Base-by-base conservation (phyloP, 306 rosid species). In the Mimosa pudica region DNA sequence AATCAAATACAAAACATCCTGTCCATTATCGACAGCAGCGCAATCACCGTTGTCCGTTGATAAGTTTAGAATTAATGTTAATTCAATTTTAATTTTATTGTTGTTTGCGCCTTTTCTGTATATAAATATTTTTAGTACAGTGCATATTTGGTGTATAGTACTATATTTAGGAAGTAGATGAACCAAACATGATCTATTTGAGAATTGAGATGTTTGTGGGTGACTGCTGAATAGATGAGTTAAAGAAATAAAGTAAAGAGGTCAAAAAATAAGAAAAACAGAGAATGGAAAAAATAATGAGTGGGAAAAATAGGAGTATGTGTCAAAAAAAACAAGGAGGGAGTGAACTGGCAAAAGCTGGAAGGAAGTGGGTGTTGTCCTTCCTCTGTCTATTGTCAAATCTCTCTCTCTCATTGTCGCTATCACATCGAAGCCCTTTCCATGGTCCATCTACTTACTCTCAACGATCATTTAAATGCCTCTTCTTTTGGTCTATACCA, bases 331-430 rank as follows among this genome's bases (percentile, higher is more conserved):
- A 24, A 24, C 30, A 3, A 60, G 65, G 36, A 0, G 16, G 36
- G 65, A 24, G 65, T 60, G 65, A 60, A 24, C 65, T 60, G 65
- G 65, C 65, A 60, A 60, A 60, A 60, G 65, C 65, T 60, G 65
- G 35, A 20, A 24, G 36, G 65, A 9, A 3, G 36, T 18, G 32
- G 63, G 33, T 5, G 36, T 0, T 2, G 65, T 18, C 65, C 65
- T 60, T 24, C 2, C 36, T 6, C 30, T 24, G 30, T 24, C 30
- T 24, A 24, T 24, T 24, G 10, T 24, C 30, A 0, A 60, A 60
- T 5, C 42, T 5, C 42, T 38, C 36, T 24, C 65, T 20, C 14
- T 60, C 65, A 3, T 8, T 13, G 55, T 49, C 55, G 13, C 20
- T 18, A 52, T 52, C 60, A 5, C 20, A 52, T 52, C 58, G 9